Conservation (phyloP, 495 filamentous ascomycete species). For the Poronia punctata region DNA sequence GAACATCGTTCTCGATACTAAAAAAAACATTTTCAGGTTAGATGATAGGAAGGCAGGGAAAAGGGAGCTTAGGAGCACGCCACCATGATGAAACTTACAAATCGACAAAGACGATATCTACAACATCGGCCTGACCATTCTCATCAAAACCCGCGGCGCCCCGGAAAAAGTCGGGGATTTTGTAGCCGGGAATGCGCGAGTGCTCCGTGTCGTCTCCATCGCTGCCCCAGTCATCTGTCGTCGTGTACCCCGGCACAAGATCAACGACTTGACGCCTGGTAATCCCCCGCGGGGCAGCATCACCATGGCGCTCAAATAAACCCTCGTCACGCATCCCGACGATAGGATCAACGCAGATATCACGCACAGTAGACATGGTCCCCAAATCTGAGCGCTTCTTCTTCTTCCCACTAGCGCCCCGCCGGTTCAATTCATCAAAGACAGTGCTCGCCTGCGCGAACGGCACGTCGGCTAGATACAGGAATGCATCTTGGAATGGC, state of each 20-base stretch:
- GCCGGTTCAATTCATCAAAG: constrained; percentile 35
- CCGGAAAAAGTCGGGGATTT: constrained; percentile 64
- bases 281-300: constrained; percentile 16
- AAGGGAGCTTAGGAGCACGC: constrained; percentile 25
- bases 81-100: constrained; percentile 55
- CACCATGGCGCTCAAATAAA: constrained; percentile 10
- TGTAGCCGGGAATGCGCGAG: constrained; percentile 52
- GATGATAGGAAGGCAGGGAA: constrained; percentile 7
- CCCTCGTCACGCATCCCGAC: constrained; percentile 11
- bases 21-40: constrained; percentile 15
- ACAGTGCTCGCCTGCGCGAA: constrained; percentile 56
- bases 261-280: constrained; percentile 36
- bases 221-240: constrained; percentile 60
- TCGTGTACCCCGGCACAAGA: constrained; percentile 63
- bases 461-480: constrained; percentile 61
- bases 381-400: constrained; percentile 16
- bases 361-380: constrained; percentile 26
- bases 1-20: constrained; percentile 24
- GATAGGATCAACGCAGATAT: constrained; percentile 37
- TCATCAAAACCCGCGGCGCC: constrained; percentile 43
- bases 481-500: constrained; percentile 69
- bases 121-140: constrained; percentile 41
- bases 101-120: constrained; percentile 74
- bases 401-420: constrained; percentile 34
- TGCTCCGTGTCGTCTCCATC: constrained; percentile 78